Conservation (phyloP, 2,329 filamentous ascomycete genomes). For the Fusarium burgessii region DNA sequence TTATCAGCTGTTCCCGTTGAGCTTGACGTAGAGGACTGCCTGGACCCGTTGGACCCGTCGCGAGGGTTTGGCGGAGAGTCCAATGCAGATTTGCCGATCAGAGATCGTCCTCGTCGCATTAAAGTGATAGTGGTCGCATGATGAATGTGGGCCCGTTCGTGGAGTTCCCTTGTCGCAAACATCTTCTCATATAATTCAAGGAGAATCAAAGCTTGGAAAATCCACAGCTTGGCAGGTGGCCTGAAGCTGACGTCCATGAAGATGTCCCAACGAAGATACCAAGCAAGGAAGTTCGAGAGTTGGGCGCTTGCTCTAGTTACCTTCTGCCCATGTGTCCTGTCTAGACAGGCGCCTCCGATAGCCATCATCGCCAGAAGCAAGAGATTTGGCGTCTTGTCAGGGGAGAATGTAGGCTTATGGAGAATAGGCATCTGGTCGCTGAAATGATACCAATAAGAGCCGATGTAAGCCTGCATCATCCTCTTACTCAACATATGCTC, state of each 20-base stretch:
- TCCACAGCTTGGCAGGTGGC: constrained; percentile 93
- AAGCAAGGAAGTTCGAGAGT: constrained; percentile 89
- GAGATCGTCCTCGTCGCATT: constrained; percentile 91
- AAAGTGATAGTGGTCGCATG: constrained; percentile 95
- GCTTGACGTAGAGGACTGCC: constrained; percentile 72
- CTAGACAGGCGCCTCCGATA: constrained; percentile 89
- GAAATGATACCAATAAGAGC: constrained; percentile 94
- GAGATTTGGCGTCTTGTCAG: constrained; percentile 86
- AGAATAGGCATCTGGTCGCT: constrained; percentile 94
- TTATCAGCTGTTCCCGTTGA: constrained; percentile 80
- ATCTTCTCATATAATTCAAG: constrained; percentile 98
- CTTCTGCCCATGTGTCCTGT: constrained; percentile 81
- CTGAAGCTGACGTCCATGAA: constrained; percentile 92
- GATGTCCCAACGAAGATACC: constrained; percentile 95
- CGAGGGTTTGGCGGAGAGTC: constrained; percentile 84
- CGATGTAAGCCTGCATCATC: constrained; percentile 96
- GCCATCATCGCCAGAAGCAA: constrained; percentile 90
- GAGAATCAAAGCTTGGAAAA: constrained; percentile 90
- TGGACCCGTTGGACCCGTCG: constrained; percentile 67
- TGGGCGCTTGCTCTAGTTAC: constrained; percentile 82
- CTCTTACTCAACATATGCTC: constrained; percentile 80
- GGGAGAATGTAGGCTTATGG: constrained; percentile 92
- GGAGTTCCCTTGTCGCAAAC: constrained; percentile 90
- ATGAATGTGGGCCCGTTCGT: constrained; percentile 95
- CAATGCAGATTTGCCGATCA: constrained; percentile 86